Evolutionary conservation across 257 asterid genomes (phyloP).

Genomic region (Nicotiana tomentosiformis): DNA sequence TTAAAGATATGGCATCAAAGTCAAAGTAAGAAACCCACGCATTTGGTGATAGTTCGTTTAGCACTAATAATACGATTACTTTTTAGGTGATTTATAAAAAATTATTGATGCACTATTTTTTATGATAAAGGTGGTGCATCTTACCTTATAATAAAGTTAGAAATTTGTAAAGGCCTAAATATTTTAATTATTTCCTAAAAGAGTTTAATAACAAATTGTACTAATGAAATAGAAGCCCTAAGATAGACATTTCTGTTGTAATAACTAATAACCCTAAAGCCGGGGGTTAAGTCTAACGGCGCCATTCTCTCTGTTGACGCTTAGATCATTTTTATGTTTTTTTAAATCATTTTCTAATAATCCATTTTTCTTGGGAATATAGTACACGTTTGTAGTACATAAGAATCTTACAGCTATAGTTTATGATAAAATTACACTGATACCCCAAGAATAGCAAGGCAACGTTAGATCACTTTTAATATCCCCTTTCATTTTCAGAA

Average conservation of each 20-base stretch:
- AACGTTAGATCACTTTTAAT: background rate
- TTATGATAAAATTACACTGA: background rate
- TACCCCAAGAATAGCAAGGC: background rate
- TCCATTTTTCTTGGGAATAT: constrained; percentile 1
- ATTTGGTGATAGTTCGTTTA: constrained; percentile 3
- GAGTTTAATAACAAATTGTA: background rate
- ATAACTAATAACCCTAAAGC: no score
- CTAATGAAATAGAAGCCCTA: no score
- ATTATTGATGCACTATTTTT: background rate
- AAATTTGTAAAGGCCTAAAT: background rate
- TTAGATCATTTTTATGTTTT: background rate
- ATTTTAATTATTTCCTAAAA: background rate
- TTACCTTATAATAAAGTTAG: background rate
- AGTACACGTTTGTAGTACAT: background rate
- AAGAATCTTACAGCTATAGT: background rate
- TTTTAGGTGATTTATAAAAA: background rate
- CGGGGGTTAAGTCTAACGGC: background rate
- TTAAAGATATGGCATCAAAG: background rate
- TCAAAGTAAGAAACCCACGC: background rate
- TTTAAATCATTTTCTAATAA: background rate
- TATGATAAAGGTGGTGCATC: background rate
- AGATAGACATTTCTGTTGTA: no score
- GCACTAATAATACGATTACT: background rate
- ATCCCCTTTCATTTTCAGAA: background rate
- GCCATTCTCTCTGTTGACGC: background rate